Percentiles rank a stretch among this genome's conserved stretches.
phyloP scores from a whole-genome alignment of 179 eudicot genomes.

The Nepenthes alata region DNA sequence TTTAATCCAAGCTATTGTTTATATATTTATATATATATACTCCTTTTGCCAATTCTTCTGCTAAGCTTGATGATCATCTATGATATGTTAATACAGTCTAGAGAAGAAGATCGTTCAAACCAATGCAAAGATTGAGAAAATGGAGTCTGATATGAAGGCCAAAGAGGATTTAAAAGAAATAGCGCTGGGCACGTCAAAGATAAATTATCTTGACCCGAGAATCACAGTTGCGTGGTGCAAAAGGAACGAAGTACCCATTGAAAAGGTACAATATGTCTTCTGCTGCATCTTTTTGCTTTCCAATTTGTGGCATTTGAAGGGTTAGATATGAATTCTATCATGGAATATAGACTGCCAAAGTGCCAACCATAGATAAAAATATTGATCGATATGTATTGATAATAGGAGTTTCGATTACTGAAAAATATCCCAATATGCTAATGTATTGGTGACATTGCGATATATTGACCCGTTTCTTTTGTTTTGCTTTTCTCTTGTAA shows the following conservation, averaged over 20 bases:
- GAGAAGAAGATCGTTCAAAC: conserved; percentile 62
- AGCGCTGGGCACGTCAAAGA: conserved; percentile 88
- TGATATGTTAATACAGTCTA: conserved; percentile 24
- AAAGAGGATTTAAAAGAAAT: conserved; percentile 88
- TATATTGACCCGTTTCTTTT: too few species aligned
- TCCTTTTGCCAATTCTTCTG: neutral
- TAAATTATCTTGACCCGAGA: conserved; percentile 85
- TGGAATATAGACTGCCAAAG: too few species aligned
- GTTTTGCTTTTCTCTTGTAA: too few species aligned
- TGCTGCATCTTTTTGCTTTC: neutral
- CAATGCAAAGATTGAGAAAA: conserved; percentile 51
- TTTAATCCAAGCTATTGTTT: neutral
- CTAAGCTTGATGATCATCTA: neutral
- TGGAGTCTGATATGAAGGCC: conserved; percentile 62
- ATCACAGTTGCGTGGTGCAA: conserved; percentile 98
- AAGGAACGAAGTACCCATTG: conserved; percentile 89
- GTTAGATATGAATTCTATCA: too few species aligned
- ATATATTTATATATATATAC: neutral
- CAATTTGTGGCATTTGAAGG: neutral
- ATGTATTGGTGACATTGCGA: too few species aligned
- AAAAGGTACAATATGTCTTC: conserved; percentile 43
- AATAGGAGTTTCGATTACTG: too few species aligned
- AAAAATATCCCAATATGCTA: too few species aligned
- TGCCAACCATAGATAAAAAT: too few species aligned
- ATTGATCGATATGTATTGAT: too few species aligned